phyloP scores from a whole-genome alignment of 768 basidiomycete genomes.

The Termitomyces sp. region DNA sequence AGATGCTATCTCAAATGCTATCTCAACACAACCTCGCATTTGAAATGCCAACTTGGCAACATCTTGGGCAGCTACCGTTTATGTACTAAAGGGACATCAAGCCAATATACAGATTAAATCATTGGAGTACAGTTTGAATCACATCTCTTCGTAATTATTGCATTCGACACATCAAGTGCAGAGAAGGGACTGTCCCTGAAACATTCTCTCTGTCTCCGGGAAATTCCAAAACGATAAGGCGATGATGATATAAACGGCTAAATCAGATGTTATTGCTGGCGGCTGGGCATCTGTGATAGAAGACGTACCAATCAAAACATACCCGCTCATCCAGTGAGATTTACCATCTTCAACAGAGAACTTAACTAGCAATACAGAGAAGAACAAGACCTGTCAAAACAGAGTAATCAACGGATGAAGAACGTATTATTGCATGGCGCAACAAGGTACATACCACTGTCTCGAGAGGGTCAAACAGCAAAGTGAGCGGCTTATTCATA shows the following conservation, averaged over 20 bases:
- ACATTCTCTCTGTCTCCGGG: slow-evolving; percentile 26
- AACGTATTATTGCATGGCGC: too few species aligned
- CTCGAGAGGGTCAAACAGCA: not conserved
- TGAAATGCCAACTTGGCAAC: too few species aligned
- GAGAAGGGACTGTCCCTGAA: slow-evolving; percentile 15
- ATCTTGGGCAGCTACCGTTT: too few species aligned
- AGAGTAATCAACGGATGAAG: not conserved
- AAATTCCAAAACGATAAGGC: slow-evolving; percentile 35
- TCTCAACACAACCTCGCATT: too few species aligned
- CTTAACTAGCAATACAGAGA: slow-evolving; percentile 35
- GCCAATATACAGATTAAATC: not conserved
- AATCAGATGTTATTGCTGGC: not conserved
- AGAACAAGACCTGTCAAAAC: slow-evolving; percentile 25
- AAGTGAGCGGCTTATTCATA: not conserved
- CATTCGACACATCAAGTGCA: not conserved
- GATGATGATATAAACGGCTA: slow-evolving; percentile 29
- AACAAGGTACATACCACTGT: not conserved
- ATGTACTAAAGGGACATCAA: too few species aligned
- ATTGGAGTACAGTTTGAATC: not conserved
- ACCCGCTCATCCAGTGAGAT: slow-evolving; percentile 41
- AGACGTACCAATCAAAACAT: slow-evolving; percentile 28
- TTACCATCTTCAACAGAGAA: slow-evolving; percentile 42
- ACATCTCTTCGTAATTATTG: not conserved
- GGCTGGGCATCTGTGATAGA: not conserved
- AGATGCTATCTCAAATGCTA: too few species aligned